Evolutionary conservation across 345 rosid species (phyloP), one percentile per base, ranked within the genome.

Genomic region (Euclidium syriacum): DNA sequence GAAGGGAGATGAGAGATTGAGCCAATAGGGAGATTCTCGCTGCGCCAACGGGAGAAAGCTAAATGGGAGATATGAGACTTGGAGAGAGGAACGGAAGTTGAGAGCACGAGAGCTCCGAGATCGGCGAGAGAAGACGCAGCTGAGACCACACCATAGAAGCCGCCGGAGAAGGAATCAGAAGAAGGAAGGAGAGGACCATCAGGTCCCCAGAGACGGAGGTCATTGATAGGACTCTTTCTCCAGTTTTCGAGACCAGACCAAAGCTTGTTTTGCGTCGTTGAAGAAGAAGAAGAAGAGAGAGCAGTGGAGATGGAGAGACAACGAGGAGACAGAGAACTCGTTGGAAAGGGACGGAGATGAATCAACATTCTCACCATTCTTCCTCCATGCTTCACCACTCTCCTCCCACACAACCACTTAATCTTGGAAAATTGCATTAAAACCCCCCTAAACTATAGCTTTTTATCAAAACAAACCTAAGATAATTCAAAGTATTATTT

Each of bases 41-140:
- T 19, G 46, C 78, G 79, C 92, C 92, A 89, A 57, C 76, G 77
- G 10, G 91, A 81, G 85, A 82, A 85, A 54, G 95, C 96, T 54
- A 82, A 67, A 59, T 89, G 95, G 23, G 94, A 87, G 54, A 89
- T 78, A 62, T 75, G 77, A 17, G 96, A 84, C 68, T 85, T 94
- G 19, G 79, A 29, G 35, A 77, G 71, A 53, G 96, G 95, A 62
- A 84, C 90, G 7, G 71, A 4, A 7, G 95, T 82, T 64, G 91
- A 78, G 71, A 92, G 95, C 8, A 92, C 87, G 48, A 89, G 64
- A 23, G 97, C 79, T 40, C 97, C 95, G 29, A 92, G 88, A 57
- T 85, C 95, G 0, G 98, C 80, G 56, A 87, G 89, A 65, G 95
- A 92, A 33, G 90, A 73, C 14, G 91, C 88, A n/a, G 78, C 68